phyloP scores from a whole-genome alignment of 768 basidiomycete species.

The Tulasnella sp. region DNA sequence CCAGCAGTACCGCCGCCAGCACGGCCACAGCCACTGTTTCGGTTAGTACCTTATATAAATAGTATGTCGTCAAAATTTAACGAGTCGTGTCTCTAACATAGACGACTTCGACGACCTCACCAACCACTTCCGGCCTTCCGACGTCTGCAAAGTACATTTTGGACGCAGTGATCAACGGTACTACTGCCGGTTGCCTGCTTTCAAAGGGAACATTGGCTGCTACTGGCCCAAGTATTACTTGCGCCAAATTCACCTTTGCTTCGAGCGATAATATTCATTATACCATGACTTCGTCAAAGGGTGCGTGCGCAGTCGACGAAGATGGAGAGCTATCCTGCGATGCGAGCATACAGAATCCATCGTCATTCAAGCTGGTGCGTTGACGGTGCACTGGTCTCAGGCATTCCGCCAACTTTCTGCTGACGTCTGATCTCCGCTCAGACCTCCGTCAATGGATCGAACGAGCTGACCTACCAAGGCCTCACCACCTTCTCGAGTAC shows the following conservation, averaged over 20 bases:
- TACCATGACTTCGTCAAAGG: constrained; percentile 58
- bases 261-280: constrained; percentile 48
- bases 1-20: neutral
- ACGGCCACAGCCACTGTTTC: neutral
- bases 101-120: neutral
- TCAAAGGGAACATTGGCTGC: constrained; percentile 57
- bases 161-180: constrained; percentile 51
- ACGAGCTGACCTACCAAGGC: neutral
- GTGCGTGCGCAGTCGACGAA: constrained; percentile 50
- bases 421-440: neutral
- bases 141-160: neutral
- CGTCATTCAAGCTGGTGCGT: neutral
- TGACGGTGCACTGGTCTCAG: neutral
- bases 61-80: neutral
- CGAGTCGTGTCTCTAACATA: neutral
- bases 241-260: constrained; percentile 52
- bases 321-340: constrained; percentile 51
- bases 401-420: neutral
- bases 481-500: neutral
- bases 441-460: neutral
- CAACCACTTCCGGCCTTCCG: neutral
- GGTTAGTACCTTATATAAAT: neutral
- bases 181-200: constrained; percentile 51
- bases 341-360: neutral
- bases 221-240: constrained; percentile 43